Conservation (phyloP, 2,329 filamentous ascomycete genomes). For the Ophiosphaerella korrae region DNA sequence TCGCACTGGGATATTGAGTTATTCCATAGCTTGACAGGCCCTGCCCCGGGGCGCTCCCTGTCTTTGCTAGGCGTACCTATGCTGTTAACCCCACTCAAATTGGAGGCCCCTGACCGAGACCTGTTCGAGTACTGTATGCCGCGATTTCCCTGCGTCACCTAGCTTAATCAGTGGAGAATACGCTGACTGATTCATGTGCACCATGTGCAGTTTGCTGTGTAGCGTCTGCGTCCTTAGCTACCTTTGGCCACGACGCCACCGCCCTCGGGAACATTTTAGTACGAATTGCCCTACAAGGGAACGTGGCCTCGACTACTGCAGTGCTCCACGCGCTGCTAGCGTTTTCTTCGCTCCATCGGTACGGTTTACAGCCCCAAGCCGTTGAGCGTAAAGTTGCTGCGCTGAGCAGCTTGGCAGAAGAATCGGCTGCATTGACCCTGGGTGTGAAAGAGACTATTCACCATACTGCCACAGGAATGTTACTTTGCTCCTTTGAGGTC, state of each 20-base stretch:
- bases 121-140: conserved; percentile 2
- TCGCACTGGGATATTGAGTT: conserved; percentile 1
- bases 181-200: neutral
- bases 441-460: conserved; percentile 9
- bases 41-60: neutral
- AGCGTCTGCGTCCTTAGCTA: conserved; percentile 8
- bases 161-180: neutral
- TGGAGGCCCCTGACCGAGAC: conserved; percentile 1
- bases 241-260: conserved; percentile 10
- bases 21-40: neutral
- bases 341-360: conserved; percentile 15
- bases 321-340: conserved; percentile 15
- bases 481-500: conserved; percentile 21
- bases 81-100: neutral
- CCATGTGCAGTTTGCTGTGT: conserved; percentile 4
- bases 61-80: conserved; percentile 1
- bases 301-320: conserved; percentile 10
- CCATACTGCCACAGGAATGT: conserved; percentile 18
- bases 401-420: conserved; percentile 8
- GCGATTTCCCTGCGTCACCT: neutral
- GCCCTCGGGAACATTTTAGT: neutral
- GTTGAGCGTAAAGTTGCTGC: conserved; percentile 13
- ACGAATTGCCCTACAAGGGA: neutral
- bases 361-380: conserved; percentile 16
- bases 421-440: neutral